Evolutionary conservation across 2,329 filamentous ascomycete genomes (phyloP).

Genomic region (Xylariales sp.): DNA sequence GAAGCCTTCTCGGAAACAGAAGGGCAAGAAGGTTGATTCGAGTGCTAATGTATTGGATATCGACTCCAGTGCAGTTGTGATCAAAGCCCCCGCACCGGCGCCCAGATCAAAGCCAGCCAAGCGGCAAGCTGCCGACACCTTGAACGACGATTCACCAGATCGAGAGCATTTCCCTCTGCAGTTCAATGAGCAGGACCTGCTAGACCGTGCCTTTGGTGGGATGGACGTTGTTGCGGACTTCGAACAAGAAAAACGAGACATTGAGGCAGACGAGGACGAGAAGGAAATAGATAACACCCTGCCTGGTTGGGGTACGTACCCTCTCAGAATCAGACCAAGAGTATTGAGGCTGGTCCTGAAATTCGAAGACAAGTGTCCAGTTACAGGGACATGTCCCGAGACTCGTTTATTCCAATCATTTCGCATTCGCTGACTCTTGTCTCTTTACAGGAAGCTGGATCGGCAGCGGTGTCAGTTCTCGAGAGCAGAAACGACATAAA

Average conservation of each 20-base stretch:
- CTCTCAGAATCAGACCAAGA: too few species aligned
- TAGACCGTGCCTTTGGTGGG: slow-evolving; percentile 81
- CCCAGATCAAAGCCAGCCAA: slow-evolving; percentile 14
- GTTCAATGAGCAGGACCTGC: slow-evolving; percentile 60
- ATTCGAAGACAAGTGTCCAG: too few species aligned
- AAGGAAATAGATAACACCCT: slow-evolving; percentile 79
- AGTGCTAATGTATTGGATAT: slow-evolving; percentile 23
- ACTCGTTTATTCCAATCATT: too few species aligned
- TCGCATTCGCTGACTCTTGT: too few species aligned
- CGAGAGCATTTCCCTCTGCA: slow-evolving; percentile 51
- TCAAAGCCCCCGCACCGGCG: slow-evolving; percentile 18
- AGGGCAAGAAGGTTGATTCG: slow-evolving; percentile 19
- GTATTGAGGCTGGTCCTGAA: too few species aligned
- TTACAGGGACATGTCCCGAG: too few species aligned
- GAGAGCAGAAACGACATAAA: slow-evolving; percentile 59
- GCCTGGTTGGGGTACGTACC: slow-evolving; percentile 93
- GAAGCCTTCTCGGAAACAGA: slow-evolving; percentile 20
- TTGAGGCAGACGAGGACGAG: slow-evolving; percentile 72
- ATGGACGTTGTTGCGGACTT: slow-evolving; percentile 81
- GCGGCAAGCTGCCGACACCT: slow-evolving; percentile 20
- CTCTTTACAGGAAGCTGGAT: too few species aligned
- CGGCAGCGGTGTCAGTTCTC: slow-evolving; percentile 73
- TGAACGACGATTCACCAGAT: slow-evolving; percentile 39
- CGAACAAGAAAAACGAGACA: slow-evolving; percentile 69
- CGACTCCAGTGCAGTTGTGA: slow-evolving; percentile 22